Percentiles rank a stretch among this genome's conserved stretches.
These are phyloP conservation scores for Candolleomyces eurysporus DNA, from an alignment of 768 basidiomycete species.

Conservation along the genomic window DNA sequence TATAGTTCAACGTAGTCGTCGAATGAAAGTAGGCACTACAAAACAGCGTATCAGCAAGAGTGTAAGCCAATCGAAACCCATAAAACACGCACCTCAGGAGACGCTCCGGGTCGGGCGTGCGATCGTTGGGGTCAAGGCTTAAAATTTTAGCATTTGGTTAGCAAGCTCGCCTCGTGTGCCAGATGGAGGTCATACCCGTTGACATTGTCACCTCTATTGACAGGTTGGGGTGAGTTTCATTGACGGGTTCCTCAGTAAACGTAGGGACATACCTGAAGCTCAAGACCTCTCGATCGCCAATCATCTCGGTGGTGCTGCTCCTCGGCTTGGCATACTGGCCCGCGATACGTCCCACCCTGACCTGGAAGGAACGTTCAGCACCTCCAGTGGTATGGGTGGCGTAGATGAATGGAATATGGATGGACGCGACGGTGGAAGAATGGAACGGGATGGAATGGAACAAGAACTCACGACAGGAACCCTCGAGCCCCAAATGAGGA, in stretches of 20 bases:
- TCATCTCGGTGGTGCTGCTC: slow-evolving; percentile 76
- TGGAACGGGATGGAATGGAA: not conserved
- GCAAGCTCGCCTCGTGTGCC: slow-evolving; percentile 12
- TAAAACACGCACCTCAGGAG: slow-evolving; percentile 59
- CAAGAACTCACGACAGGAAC: slow-evolving; percentile 74
- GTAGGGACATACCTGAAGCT: slow-evolving; percentile 74
- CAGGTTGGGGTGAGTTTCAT: not conserved
- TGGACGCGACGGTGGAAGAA: no score
- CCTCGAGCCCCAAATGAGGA: slow-evolving; percentile 91
- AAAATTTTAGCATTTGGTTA: slow-evolving; percentile 8
- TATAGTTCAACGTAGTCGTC: slow-evolving; percentile 87
- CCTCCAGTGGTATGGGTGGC: not conserved
- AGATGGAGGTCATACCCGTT: slow-evolving; percentile 61
- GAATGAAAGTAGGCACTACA: slow-evolving; percentile 96
- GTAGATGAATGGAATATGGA: slow-evolving; percentile 1
- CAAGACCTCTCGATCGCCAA: slow-evolving; percentile 72
- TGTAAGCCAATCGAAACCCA: not conserved
- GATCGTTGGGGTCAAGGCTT: slow-evolving; percentile 70
- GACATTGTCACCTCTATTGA: slow-evolving; percentile 86
- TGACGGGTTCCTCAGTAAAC: not conserved
- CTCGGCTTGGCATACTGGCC: slow-evolving; percentile 97
- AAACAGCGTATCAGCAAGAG: not conserved
- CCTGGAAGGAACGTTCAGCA: slow-evolving; percentile 34
- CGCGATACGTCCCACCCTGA: slow-evolving; percentile 88
- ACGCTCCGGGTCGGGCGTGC: slow-evolving; percentile 88